Base-by-base conservation (phyloP, 2,329 filamentous ascomycete species). In the Calonectria fujianensis region DNA sequence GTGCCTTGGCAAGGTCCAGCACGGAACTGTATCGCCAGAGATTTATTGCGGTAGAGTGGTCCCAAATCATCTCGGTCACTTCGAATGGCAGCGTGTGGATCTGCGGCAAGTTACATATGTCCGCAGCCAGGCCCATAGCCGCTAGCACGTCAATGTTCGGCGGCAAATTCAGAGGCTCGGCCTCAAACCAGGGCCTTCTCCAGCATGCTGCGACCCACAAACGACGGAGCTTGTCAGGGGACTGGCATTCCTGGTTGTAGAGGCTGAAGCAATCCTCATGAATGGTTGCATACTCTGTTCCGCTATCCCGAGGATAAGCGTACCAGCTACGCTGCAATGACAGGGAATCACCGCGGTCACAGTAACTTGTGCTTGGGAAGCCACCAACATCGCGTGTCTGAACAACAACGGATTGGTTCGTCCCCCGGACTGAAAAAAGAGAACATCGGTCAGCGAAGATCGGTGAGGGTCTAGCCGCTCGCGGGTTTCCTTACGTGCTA, bases 11-110 rank as follows among this genome's bases (percentile, higher is more conserved):
- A 48, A 69, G 66, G 32, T 69, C 51, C 20, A 69, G 37, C 16
- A 69, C 66, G 5, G 66, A 41, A 41, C 66, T 69, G 39, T 69
- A 69, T 35, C 66, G 51, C 66, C 66, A 69, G 29, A 69, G 51
- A n/a, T n/a, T 59, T n/a, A 57, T 69, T 27, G 66, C 18, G 24
- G 66, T 10, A 1, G 66, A 57, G 11, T 57, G 27, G 31, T 59
- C n/a, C 66, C 66, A 69, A 10, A 69, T 61, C 66, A 69, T 69
- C 29, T 69, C 35, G 18, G 37, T 32, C 37, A 69, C 37, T 32
- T 69, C 66, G 13, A 45, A 24, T 50, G 66, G 66, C 18, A 69
- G n/a, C 1, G 66, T 32, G 39, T 24, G 51, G 10, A 69, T 54
- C 16, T 57, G 24, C 18, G 66, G 66, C 27, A 69, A 27, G 27